phyloP scores from a whole-genome alignment of 768 basidiomycete genomes.

The Lentinus brumalis region DNA sequence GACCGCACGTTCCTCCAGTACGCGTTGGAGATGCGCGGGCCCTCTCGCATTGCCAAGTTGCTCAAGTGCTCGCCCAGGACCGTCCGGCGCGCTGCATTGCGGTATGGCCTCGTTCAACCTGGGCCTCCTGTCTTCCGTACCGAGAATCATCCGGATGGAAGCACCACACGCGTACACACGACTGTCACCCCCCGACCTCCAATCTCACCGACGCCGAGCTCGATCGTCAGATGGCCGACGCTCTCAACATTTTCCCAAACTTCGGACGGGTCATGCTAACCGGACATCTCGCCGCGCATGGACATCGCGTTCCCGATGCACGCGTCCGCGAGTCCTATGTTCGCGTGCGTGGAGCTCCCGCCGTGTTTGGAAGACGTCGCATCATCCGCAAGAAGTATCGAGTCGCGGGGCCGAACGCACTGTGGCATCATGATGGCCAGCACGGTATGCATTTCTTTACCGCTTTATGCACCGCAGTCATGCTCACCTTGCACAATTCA shows the following conservation, averaged over 20 bases:
- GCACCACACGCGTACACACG: too few species aligned
- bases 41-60: too few species aligned
- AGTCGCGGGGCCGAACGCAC: slow-evolving; percentile 24
- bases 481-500: background rate
- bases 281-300: slow-evolving; percentile 1
- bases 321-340: background rate
- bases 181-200: slow-evolving; percentile 21
- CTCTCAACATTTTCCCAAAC: background rate
- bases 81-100: too few species aligned
- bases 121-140: too few species aligned
- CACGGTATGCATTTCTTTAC: slow-evolving; percentile 11
- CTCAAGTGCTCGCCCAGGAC: too few species aligned
- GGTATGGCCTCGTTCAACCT: too few species aligned
- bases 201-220: background rate
- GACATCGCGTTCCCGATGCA: background rate
- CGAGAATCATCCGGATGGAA: too few species aligned
- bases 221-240: background rate
- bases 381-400: slow-evolving; percentile 17
- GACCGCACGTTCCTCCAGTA: too few species aligned
- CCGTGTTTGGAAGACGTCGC: slow-evolving; percentile 2
- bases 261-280: slow-evolving; percentile 7
- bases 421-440: slow-evolving; percentile 31
- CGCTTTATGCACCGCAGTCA: background rate
- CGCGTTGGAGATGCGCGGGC: too few species aligned
- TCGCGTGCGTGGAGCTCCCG: slow-evolving; percentile 4